Percentiles rank a stretch among this genome's conserved stretches.
phyloP scores from a whole-genome alignment of 2,329 filamentous ascomycete species.

The Metarhizium rileyi region DNA sequence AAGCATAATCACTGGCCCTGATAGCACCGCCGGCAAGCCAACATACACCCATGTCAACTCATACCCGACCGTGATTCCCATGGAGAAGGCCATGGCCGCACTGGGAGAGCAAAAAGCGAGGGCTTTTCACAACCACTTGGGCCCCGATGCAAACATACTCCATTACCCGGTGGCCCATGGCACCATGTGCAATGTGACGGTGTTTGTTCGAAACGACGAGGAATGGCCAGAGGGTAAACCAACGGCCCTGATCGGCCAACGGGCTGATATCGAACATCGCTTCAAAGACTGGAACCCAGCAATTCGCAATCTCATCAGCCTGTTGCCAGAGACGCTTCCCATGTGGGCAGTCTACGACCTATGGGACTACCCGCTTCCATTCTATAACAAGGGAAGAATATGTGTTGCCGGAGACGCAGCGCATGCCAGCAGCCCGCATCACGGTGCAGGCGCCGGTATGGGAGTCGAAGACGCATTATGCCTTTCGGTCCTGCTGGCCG shows the following conservation, averaged over 20 bases:
- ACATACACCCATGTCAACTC: slow-evolving; percentile 4
- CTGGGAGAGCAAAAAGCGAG: neutral
- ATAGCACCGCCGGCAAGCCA: slow-evolving; percentile 1
- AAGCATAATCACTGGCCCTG: neutral
- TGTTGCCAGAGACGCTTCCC: slow-evolving; percentile 3
- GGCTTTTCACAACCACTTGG: slow-evolving; percentile 1
- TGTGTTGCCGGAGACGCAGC: slow-evolving; percentile 16
- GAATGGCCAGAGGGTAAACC: slow-evolving; percentile 3
- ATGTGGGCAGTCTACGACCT: slow-evolving; percentile 11
- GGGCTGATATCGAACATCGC: neutral
- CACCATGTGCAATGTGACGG: neutral
- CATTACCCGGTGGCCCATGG: slow-evolving; percentile 2
- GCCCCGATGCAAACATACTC: neutral
- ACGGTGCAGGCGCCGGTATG: slow-evolving; percentile 18
- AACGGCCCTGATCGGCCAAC: neutral
- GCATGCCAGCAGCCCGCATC: slow-evolving; percentile 16
- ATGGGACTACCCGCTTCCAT: slow-evolving; percentile 5
- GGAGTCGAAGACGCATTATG: slow-evolving; percentile 16
- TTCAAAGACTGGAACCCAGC: neutral
- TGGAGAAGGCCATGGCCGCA: slow-evolving; percentile 2
- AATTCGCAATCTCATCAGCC: neutral
- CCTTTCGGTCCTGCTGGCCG: neutral
- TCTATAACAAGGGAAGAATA: slow-evolving; percentile 10
- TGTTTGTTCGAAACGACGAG: slow-evolving; percentile 4
- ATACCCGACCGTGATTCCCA: slow-evolving; percentile 1